Evolutionary conservation across 257 asterid species (phyloP).

Genomic region (Scutellaria baicalensis): DNA sequence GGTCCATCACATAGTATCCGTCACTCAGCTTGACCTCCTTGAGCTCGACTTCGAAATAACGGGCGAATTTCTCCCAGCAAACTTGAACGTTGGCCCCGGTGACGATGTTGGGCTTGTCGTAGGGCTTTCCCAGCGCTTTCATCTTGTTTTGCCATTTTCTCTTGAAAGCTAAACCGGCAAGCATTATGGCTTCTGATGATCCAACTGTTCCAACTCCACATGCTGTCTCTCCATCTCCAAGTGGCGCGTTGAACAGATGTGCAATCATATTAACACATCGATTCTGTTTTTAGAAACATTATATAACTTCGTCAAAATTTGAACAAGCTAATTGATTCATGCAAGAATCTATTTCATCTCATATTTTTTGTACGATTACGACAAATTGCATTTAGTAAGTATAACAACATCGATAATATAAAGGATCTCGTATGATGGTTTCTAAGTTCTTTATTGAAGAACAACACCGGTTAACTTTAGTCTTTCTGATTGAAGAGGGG

Average conservation of each 20-base stretch:
- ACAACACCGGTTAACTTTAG: no score
- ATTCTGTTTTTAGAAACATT: slow-evolving; percentile 22
- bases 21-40: slow-evolving; percentile 71
- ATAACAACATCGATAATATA: no score
- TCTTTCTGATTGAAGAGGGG: no score
- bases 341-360: no score
- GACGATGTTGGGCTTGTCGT: slow-evolving; percentile 72
- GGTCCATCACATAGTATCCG: slow-evolving; percentile 81
- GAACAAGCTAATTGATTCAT: no score
- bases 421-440: no score
- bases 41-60: slow-evolving; percentile 76
- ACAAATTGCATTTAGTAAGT: no score
- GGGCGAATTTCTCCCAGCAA: slow-evolving; percentile 86
- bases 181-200: slow-evolving; percentile 85
- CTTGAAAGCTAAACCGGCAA: slow-evolving; percentile 82
- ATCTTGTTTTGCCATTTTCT: slow-evolving; percentile 83
- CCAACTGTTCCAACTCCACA: slow-evolving; percentile 81
- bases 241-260: slow-evolving; percentile 57
- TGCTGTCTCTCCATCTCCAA: slow-evolving; percentile 56
- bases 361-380: no score
- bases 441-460: no score
- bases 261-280: slow-evolving; percentile 74
- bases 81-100: slow-evolving; percentile 86
- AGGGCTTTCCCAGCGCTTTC: slow-evolving; percentile 56
- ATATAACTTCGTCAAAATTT: no score